Evolutionary conservation across 192 early-diverging fungal genomes (phyloP).

Genomic region (Linnemannia elongata): DNA sequence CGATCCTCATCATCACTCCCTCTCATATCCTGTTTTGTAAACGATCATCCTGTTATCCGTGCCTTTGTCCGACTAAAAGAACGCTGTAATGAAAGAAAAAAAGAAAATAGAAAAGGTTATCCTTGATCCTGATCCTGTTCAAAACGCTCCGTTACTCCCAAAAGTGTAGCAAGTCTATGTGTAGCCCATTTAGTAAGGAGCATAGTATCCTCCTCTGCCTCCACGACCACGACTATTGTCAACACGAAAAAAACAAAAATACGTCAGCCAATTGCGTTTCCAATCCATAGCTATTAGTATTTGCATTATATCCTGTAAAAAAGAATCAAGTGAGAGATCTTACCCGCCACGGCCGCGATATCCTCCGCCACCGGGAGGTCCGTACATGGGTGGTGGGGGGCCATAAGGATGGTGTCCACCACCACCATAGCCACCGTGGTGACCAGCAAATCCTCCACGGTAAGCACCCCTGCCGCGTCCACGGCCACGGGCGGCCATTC

Average conservation of each 20-base stretch:
- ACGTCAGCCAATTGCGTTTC: background rate
- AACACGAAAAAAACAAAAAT: background rate
- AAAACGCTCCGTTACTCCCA: background rate
- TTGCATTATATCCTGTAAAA: background rate
- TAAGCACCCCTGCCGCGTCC: slow-evolving; percentile 80
- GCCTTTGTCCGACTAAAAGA: background rate
- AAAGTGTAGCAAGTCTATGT: background rate
- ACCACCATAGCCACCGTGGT: slow-evolving; percentile 55
- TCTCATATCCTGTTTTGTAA: background rate
- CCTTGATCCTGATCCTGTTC: slow-evolving; percentile 10
- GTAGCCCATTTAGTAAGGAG: slow-evolving; percentile 44
- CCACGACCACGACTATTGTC: slow-evolving; percentile 35
- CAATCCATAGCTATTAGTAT: too few species aligned
- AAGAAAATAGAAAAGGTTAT: slow-evolving; percentile 7
- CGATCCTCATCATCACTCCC: background rate
- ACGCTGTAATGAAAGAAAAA: background rate
- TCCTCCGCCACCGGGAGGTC: slow-evolving; percentile 47
- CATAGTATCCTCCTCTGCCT: slow-evolving; percentile 56
- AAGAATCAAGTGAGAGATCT: background rate
- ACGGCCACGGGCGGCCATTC: slow-evolving; percentile 81
- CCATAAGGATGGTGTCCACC: slow-evolving; percentile 57
- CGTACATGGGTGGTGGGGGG: slow-evolving; percentile 40
- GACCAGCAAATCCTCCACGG: slow-evolving; percentile 72
- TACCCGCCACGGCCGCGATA: slow-evolving; percentile 64
- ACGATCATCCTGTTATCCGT: background rate